phyloP scores from a whole-genome alignment of 2,329 filamentous ascomycete genomes.

The Epichloe hybrida region DNA sequence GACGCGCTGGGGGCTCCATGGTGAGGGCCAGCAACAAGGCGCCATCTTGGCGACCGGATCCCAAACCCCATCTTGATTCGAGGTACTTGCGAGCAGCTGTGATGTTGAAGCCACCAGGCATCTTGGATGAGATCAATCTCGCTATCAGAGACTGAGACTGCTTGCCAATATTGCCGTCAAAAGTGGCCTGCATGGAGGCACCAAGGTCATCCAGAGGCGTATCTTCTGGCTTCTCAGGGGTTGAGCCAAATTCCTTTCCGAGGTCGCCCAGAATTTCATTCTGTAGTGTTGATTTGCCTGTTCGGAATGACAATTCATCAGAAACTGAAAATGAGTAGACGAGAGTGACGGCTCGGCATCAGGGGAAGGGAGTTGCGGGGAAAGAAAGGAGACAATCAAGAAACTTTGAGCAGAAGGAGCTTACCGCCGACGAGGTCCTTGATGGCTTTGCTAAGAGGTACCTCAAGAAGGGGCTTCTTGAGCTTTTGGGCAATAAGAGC shows the following conservation, averaged over 20 bases:
- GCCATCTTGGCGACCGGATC: constrained; percentile 76
- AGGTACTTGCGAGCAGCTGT: constrained; percentile 90
- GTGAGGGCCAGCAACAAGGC: constrained; percentile 80
- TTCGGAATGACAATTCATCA: constrained; percentile 4
- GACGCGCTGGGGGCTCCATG: constrained; percentile 77
- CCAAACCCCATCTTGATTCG: constrained; percentile 86
- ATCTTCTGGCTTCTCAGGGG: constrained; percentile 96
- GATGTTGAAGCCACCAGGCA: constrained; percentile 99
- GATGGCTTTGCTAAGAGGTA: constrained; percentile 91
- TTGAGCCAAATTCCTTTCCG: constrained; percentile 96
- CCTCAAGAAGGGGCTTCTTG: constrained; percentile 81
- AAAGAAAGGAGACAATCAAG: background rate
- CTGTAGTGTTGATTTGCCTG: constrained; percentile 95
- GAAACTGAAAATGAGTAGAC: background rate
- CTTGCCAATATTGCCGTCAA: constrained; percentile 96
- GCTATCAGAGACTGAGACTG: constrained; percentile 88
- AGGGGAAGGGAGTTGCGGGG: background rate
- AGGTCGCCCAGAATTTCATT: constrained; percentile 97
- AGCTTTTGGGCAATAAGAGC: constrained; percentile 90
- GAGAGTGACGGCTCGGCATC: too few relatives aligned
- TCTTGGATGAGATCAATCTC: constrained; percentile 93
- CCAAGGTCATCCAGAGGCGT: constrained; percentile 90
- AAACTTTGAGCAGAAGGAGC: constrained; percentile 20
- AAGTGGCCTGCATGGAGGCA: constrained; percentile 94
- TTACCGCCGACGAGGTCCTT: constrained; percentile 95